phyloP scores from a whole-genome alignment of 352 stramenopile species.

The Phytophthora meadii region DNA sequence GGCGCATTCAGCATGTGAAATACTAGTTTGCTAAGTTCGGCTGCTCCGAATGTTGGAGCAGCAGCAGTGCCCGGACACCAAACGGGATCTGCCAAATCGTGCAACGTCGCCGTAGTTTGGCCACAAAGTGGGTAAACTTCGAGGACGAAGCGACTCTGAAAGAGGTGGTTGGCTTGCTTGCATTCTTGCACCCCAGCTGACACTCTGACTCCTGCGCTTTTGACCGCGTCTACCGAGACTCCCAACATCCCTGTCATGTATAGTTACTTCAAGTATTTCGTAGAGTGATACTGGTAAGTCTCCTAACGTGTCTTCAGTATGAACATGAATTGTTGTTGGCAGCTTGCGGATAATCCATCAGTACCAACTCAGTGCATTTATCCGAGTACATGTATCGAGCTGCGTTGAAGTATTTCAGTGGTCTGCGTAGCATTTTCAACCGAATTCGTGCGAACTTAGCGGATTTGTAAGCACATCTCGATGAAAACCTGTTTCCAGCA shows the following conservation, averaged over 20 bases:
- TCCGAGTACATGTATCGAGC: too few relatives aligned
- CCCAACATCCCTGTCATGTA: not conserved
- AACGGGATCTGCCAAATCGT: slow-evolving; percentile 39
- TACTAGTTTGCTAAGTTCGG: slow-evolving; percentile 28
- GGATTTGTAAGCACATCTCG: slow-evolving; percentile 22
- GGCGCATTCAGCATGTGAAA: slow-evolving; percentile 1
- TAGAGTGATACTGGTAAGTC: too few relatives aligned
- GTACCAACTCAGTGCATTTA: too few relatives aligned
- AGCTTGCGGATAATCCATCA: too few relatives aligned
- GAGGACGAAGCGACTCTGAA: not conserved
- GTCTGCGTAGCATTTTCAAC: not conserved
- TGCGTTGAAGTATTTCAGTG: too few relatives aligned
- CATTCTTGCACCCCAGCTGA: slow-evolving; percentile 17
- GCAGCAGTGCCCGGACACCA: slow-evolving; percentile 22
- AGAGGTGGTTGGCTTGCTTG: slow-evolving; percentile 3
- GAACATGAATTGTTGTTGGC: too few relatives aligned
- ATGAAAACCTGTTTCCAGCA: slow-evolving; percentile 26
- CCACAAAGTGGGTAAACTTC: slow-evolving; percentile 7
- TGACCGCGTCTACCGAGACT: slow-evolving; percentile 15
- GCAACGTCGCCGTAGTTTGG: slow-evolving; percentile 4
- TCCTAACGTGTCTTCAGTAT: too few relatives aligned
- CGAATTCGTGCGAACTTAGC: slow-evolving; percentile 13
- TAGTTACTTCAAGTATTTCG: too few relatives aligned
- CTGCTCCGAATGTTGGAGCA: slow-evolving; percentile 29
- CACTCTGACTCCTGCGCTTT: slow-evolving; percentile 4